Evolutionary conservation across 345 rosid genomes (phyloP).

Genomic region (Triadica sebifera): DNA sequence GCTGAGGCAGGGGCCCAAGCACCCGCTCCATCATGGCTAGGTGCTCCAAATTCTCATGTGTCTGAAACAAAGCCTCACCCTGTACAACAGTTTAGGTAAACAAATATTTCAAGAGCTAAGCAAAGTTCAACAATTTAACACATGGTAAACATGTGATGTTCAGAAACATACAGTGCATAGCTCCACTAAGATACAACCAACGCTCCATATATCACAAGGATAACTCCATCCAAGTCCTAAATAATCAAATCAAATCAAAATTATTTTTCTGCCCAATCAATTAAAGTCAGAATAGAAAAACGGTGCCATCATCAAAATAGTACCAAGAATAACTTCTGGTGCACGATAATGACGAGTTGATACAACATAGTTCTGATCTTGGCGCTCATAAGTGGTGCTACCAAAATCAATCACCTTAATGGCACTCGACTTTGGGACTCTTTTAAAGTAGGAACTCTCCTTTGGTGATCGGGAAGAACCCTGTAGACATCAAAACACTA

Average conservation of each 20-base stretch:
- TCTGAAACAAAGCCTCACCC: conserved; percentile 96
- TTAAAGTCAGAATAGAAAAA: not conserved
- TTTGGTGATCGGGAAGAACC: conserved; percentile 52
- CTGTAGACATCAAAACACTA: conserved; percentile 35
- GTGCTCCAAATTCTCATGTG: conserved; percentile 88
- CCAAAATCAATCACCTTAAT: conserved; percentile 37
- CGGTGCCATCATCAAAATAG: not conserved
- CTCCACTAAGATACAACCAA: conserved; percentile 80
- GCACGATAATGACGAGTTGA: conserved; percentile 37
- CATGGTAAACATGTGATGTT: not conserved
- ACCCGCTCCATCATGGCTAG: conserved; percentile 95
- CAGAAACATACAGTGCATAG: conserved; percentile 67
- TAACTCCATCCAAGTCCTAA: conserved; percentile 88
- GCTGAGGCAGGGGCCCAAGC: conserved; percentile 68
- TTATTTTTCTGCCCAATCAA: not conserved
- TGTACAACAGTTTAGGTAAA: conserved; percentile 9
- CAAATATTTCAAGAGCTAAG: no score
- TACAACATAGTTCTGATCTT: conserved; percentile 30
- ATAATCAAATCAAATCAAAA: not conserved
- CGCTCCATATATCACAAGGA: conserved; percentile 92
- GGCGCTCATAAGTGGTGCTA: conserved; percentile 33
- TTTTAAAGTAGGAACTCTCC: conserved; percentile 54
- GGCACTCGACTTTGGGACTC: conserved; percentile 59
- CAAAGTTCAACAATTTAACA: not conserved
- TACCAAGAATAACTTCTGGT: conserved; percentile 81